These are phyloP conservation scores for Infundibulicybe gibba DNA, from an alignment of 768 basidiomycete species.

Conservation along the genomic window DNA sequence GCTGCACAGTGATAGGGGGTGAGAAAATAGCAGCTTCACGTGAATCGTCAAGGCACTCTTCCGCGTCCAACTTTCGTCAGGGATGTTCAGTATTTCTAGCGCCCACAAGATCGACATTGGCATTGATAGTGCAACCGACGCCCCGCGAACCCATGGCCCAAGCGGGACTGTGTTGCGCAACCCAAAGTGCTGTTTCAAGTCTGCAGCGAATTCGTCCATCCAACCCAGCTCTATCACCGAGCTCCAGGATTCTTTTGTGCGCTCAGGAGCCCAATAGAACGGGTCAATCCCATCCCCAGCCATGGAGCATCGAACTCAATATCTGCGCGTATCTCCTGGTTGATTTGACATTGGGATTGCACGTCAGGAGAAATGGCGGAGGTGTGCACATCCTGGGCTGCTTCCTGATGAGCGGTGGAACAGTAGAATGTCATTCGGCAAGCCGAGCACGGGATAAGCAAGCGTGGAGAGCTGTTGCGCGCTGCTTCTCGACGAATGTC, in stretches of 20 bases:
- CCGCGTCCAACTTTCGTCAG: slow-evolving; percentile 22
- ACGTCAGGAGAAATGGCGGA: slow-evolving; percentile 13
- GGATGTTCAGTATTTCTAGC: slow-evolving; percentile 24
- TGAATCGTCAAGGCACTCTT: too few relatives aligned
- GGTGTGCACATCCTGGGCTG: slow-evolving; percentile 12
- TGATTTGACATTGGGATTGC: slow-evolving; percentile 21
- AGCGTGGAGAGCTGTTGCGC: slow-evolving; percentile 1
- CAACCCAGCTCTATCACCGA: slow-evolving; percentile 20
- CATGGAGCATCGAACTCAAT: slow-evolving; percentile 8
- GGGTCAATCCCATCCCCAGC: slow-evolving; percentile 4
- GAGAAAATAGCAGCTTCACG: too few relatives aligned
- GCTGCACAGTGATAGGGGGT: not conserved
- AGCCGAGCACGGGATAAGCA: slow-evolving; percentile 14
- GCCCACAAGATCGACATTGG: too few relatives aligned
- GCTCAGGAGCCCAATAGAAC: slow-evolving; percentile 26
- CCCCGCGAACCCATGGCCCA: too few relatives aligned
- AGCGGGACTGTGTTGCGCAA: not conserved
- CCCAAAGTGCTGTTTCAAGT: too few relatives aligned
- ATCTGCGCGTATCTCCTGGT: slow-evolving; percentile 15
- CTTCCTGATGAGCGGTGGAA: slow-evolving; percentile 17
- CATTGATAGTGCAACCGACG: too few relatives aligned
- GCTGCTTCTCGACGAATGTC: slow-evolving; percentile 17
- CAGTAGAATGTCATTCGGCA: slow-evolving; percentile 23
- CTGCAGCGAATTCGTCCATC: too few relatives aligned
- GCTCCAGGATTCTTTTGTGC: slow-evolving; percentile 17